phyloP scores from a whole-genome alignment of 2,329 filamentous ascomycete species.

The Alternaria panax region DNA sequence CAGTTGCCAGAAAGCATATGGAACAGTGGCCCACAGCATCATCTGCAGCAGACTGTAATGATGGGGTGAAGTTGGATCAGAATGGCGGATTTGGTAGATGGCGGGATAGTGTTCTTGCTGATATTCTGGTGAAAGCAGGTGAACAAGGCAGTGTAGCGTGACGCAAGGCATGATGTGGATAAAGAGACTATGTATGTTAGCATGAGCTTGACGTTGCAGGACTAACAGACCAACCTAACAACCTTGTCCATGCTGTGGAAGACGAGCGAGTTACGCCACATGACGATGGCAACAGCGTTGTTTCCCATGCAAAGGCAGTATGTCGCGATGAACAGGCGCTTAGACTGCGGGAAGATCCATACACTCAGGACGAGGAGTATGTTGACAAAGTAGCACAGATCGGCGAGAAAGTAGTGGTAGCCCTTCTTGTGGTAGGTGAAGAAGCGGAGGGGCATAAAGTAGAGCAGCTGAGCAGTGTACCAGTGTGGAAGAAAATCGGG shows the following conservation, averaged over 20 bases:
- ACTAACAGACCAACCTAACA: constrained; percentile 66
- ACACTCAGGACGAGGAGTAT: constrained; percentile 80
- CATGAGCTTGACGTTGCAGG: background rate
- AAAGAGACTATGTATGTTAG: constrained; percentile 70
- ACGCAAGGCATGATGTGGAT: constrained; percentile 99
- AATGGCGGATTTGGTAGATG: constrained; percentile 79
- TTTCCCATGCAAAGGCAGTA: constrained; percentile 96
- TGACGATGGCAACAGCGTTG: constrained; percentile 95
- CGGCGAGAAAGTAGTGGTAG: constrained; percentile 90
- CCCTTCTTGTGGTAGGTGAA: constrained; percentile 90
- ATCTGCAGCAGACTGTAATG: constrained; percentile 84
- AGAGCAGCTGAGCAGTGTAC: constrained; percentile 86
- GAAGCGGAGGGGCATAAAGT: constrained; percentile 96
- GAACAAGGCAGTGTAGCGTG: constrained; percentile 89
- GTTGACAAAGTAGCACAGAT: constrained; percentile 99
- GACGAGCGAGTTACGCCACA: constrained; percentile 98
- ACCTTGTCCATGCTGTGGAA: constrained; percentile 99
- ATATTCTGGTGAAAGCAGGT: constrained; percentile 72
- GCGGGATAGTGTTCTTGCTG: constrained; percentile 81
- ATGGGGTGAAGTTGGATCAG: constrained; percentile 72
- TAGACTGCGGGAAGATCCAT: constrained; percentile 90
- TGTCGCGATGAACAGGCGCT: constrained; percentile 87
- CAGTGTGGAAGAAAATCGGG: constrained; percentile 89
- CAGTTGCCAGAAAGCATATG: constrained; percentile 92
- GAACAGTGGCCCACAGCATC: constrained; percentile 92